Evolutionary conservation across 306 rosid species (phyloP).

Genomic region (Rosa persica): DNA sequence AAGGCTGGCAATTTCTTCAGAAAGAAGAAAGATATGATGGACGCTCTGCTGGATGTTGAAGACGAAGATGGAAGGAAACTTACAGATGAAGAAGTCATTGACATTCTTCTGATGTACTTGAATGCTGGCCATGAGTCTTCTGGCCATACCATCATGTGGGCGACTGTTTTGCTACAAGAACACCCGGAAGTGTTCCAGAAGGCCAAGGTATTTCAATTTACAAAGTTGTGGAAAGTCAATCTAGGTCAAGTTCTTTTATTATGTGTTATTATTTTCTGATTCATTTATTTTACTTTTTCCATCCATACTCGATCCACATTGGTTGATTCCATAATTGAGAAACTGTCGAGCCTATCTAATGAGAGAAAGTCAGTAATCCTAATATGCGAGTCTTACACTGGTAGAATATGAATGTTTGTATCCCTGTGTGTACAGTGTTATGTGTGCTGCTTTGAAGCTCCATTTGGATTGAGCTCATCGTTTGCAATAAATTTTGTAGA

Average conservation of each 20-base stretch:
- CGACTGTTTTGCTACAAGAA: slow-evolving; percentile 47
- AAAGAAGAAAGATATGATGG: slow-evolving; percentile 79
- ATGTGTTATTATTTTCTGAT: not conserved
- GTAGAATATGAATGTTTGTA: not conserved
- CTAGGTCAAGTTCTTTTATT: not conserved
- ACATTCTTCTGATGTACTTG: slow-evolving; percentile 80
- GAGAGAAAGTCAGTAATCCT: not conserved
- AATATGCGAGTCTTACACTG: not conserved
- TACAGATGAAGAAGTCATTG: slow-evolving; percentile 66
- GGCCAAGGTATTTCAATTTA: slow-evolving; percentile 60
- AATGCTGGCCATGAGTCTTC: slow-evolving; percentile 98
- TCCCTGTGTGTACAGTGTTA: not conserved
- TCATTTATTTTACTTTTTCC: not conserved
- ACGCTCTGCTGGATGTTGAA: slow-evolving; percentile 65
- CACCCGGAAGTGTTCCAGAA: slow-evolving; percentile 55
- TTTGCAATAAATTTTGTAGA: not conserved
- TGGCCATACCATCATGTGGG: slow-evolving; percentile 93
- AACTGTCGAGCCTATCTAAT: not conserved
- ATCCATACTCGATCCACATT: not conserved
- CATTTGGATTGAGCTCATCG: not conserved
- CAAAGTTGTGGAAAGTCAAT: not conserved
- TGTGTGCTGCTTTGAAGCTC: not conserved
- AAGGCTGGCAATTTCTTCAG: not conserved
- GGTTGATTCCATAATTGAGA: not conserved
- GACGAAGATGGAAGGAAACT: slow-evolving; percentile 76